phyloP scores from a whole-genome alignment of 352 stramenopile species.

The Phytophthora kernoviae region DNA sequence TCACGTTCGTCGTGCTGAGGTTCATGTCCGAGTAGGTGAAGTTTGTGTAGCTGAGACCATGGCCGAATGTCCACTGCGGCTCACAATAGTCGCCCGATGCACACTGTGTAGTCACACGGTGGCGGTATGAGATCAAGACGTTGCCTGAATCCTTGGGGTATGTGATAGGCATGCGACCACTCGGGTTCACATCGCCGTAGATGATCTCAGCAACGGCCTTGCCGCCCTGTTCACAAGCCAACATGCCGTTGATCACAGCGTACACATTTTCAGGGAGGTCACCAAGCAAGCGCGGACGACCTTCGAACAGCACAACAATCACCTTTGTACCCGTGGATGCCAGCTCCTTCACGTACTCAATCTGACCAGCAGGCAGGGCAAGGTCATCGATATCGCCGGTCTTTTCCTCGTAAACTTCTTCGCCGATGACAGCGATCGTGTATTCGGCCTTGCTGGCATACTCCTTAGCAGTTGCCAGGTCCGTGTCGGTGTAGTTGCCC shows the following conservation, averaged over 20 bases:
- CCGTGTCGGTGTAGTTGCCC: conserved; percentile 38
- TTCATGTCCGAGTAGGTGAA: conserved; percentile 50
- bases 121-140: conserved; percentile 14
- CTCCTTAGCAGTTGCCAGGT: conserved; percentile 50
- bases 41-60: conserved; percentile 66
- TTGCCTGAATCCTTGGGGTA: conserved; percentile 59
- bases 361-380: conserved; percentile 18
- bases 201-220: conserved; percentile 82
- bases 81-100: conserved; percentile 44
- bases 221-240: conserved; percentile 69
- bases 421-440: conserved; percentile 69
- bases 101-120: conserved; percentile 31
- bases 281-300: conserved; percentile 64
- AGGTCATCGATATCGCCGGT: conserved; percentile 73
- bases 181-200: conserved; percentile 21
- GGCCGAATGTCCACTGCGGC: conserved; percentile 56
- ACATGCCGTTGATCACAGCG: conserved; percentile 68
- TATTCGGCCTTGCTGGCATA: conserved; percentile 41
- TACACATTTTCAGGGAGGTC: conserved; percentile 48
- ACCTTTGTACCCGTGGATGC: conserved; percentile 58
- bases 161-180: conserved; percentile 40
- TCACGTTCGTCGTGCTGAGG: conserved; percentile 33
- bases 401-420: conserved; percentile 74
- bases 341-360: conserved; percentile 68
- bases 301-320: conserved; percentile 68